Base-by-base conservation (phyloP, 108 stramenopile genomes). In the Nitzschia sp. region DNA sequence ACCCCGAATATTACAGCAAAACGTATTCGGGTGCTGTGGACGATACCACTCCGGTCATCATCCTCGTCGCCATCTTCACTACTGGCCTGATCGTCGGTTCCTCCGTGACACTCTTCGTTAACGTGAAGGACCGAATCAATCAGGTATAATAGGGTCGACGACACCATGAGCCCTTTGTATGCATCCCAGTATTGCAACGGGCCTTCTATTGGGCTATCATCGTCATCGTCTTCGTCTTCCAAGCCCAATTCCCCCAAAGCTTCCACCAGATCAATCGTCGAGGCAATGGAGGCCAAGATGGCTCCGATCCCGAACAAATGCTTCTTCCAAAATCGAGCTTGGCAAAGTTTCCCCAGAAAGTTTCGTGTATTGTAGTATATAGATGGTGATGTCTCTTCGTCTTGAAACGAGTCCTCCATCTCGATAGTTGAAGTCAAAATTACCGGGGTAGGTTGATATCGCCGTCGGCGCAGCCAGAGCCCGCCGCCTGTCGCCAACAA, bases 1-100 rank as follows among this genome's bases (percentile, higher is more conserved):
- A 64, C 27, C n/a, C 46, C 63, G 23, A 64, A 64, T 3, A 48
- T 16, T n/a, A 64, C 29, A 31, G 63, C 46, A 32, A 64, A 48
- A 6, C 3, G 33, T 23, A 38, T 17, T 5, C 30, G 55, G 11
- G 31, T 9, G 27, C 15, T 21, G 21, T 28, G 21, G 28, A 13
- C 27, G 22, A 22, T 22, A 5, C 11, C 2, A 11, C 9, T 17
- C n/a, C n/a, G 6, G 31, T 16, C 6, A 41, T 32, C 27, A 25
- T 31, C 17, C 26, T 25, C 8, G 11, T 58, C 29, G 23, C 5
- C 29, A 6, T 58, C 17, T 8, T 58, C 17, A 8, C 8, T 53
- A n/a, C n/a, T n/a, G n/a, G n/a, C n/a, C n/a, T n/a, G n/a, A n/a
- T n/a, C 28, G 30, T 30, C 56, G 50, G 50, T n/a, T n/a, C 22